phyloP scores from a whole-genome alignment of 495 filamentous ascomycete species.

The Annulohypoxylon bovei region DNA sequence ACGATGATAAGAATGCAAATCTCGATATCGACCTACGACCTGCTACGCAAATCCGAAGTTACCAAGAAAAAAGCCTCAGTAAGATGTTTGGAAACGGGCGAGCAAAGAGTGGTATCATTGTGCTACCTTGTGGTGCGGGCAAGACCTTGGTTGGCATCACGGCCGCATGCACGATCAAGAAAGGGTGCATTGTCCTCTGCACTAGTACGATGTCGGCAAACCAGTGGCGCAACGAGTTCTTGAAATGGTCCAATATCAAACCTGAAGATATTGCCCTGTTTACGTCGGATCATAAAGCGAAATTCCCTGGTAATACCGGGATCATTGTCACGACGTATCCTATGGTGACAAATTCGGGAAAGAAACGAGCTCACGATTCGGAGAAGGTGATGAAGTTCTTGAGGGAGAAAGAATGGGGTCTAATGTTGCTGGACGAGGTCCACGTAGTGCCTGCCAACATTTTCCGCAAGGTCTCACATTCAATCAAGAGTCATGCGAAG shows the following conservation, averaged over 20 bases:
- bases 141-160: conserved; percentile 98
- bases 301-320: conserved; percentile 87
- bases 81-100: conserved; percentile 99
- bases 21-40: conserved; percentile 92
- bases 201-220: conserved; percentile 98
- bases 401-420: conserved; percentile 83
- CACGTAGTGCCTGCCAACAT: conserved; percentile 97
- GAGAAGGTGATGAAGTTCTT: conserved; percentile 99
- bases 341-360: conserved; percentile 88
- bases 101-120: conserved; percentile 96
- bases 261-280: conserved; percentile 94
- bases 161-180: conserved; percentile 96
- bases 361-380: conserved; percentile 87
- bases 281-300: conserved; percentile 91
- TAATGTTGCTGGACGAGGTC: conserved; percentile 98
- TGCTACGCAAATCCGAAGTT: conserved; percentile 83
- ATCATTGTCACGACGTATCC: conserved; percentile 98
- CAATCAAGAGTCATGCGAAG: conserved; percentile 93
- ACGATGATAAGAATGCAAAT: conserved; percentile 87
- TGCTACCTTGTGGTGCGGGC: conserved; percentile 94
- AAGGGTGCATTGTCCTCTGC: conserved; percentile 92
- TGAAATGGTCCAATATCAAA: conserved; percentile 98
- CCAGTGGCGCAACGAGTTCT: conserved; percentile 94
- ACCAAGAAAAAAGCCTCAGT: conserved; percentile 95
- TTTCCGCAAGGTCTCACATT: conserved; percentile 91